phyloP scores from a whole-genome alignment of 257 asterid genomes.

The Agastache rugosa region DNA sequence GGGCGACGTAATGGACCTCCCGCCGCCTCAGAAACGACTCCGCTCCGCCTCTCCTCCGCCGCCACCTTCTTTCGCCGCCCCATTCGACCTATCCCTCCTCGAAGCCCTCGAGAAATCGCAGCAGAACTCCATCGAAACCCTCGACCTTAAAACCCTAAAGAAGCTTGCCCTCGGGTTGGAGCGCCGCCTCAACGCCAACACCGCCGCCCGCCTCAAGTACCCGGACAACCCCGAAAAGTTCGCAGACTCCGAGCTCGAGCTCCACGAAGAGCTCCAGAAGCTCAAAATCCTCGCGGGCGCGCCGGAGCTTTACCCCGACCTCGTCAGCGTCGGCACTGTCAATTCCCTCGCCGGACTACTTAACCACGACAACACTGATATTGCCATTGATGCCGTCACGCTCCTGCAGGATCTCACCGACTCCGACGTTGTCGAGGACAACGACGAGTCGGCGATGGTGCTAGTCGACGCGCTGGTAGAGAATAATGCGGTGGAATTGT shows the following conservation, averaged over 20 bases:
- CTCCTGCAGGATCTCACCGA: conserved; percentile 94
- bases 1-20: conserved; percentile 52
- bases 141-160: conserved; percentile 88
- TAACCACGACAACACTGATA: conserved; percentile 83
- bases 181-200: conserved; percentile 93
- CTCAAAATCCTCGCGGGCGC: conserved; percentile 91
- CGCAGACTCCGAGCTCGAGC: conserved; percentile 93
- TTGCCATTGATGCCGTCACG: conserved; percentile 79
- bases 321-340: conserved; percentile 77
- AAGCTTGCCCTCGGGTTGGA: conserved; percentile 81
- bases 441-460: conserved; percentile 74
- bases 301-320: conserved; percentile 94
- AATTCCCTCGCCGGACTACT: conserved; percentile 77
- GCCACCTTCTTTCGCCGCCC: conserved; percentile 33
- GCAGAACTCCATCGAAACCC: conserved; percentile 71
- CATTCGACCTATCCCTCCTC: conserved; percentile 75
- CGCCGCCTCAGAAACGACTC: conserved; percentile 62
- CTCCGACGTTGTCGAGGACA: conserved; percentile 90
- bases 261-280: conserved; percentile 93
- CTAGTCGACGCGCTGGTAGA: conserved; percentile 87
- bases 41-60: conserved; percentile 52
- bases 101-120: conserved; percentile 94
- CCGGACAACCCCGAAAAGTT: conserved; percentile 97
- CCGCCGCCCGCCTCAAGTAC: conserved; percentile 89
- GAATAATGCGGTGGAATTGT: conserved; percentile 81